phyloP scores from a whole-genome alignment of 1,284 basidiomycete genomes.

The Phenoliferia sp. region DNA sequence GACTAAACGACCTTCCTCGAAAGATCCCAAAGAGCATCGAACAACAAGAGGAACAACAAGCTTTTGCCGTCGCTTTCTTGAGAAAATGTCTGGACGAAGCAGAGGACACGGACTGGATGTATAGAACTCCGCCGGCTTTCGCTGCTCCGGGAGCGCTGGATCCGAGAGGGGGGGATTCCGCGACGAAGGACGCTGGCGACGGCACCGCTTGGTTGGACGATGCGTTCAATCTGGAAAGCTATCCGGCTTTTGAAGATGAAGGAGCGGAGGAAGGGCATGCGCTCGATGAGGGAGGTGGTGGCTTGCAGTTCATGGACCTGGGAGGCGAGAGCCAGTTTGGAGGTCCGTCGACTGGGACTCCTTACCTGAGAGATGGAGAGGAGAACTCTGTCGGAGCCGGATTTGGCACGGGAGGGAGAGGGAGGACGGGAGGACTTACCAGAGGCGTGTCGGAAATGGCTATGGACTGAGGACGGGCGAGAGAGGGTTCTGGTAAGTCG shows the following conservation, averaged over 20 bases:
- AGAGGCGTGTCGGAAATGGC: neutral
- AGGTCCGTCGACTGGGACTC: neutral
- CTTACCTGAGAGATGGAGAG: neutral
- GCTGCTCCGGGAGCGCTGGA: conserved; percentile 4
- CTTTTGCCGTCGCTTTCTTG: conserved; percentile 14
- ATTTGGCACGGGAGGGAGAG: neutral
- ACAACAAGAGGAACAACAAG: neutral
- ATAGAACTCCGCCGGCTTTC: conserved; percentile 12
- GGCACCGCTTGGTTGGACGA: conserved; percentile 13
- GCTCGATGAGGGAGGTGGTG: neutral
- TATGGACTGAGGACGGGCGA: neutral
- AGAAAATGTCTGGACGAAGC: conserved; percentile 5
- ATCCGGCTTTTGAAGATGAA: neutral
- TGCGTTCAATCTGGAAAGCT: conserved; percentile 19
- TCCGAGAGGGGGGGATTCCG: neutral
- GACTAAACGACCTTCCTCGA: neutral
- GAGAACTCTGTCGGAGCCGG: neutral
- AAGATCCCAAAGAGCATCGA: neutral
- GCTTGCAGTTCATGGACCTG: neutral
- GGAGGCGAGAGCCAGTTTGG: neutral
- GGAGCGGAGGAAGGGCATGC: neutral
- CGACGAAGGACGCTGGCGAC: conserved; percentile 1
- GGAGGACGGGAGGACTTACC: neutral
- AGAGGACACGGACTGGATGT: conserved; percentile 18
- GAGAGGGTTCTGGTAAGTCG: neutral